A percentile compares a stretch with the other conserved stretches of the same genome.
Evolutionary conservation across 345 rosid species (phyloP).

Genomic region (Sapria himalayana): DNA sequence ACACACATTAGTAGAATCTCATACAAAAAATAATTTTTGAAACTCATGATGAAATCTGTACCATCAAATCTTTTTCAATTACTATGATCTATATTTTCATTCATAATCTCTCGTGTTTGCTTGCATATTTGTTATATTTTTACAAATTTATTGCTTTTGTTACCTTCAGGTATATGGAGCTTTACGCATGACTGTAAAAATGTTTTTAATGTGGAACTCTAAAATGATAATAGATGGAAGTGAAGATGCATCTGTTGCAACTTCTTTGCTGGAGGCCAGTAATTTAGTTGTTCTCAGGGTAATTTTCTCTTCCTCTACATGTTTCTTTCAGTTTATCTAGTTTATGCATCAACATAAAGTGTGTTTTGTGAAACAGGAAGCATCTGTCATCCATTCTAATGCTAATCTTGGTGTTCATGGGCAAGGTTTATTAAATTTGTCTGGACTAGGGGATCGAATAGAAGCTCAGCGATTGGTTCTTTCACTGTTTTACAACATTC

Average conservation of each 20-base stretch:
- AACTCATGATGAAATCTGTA: too few relatives aligned
- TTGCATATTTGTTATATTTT: too few relatives aligned
- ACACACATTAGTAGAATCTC: too few relatives aligned
- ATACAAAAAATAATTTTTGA: too few relatives aligned
- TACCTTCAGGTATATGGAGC: slow-evolving; percentile 80
- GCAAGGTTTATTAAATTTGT: slow-evolving; percentile 82
- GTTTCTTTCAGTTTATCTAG: too few relatives aligned
- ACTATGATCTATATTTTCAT: too few relatives aligned
- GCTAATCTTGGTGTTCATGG: slow-evolving; percentile 96
- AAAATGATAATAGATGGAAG: slow-evolving; percentile 77
- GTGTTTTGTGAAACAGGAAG: slow-evolving; percentile 30
- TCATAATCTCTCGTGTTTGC: too few relatives aligned
- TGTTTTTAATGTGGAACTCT: slow-evolving; percentile 95
- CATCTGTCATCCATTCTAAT: slow-evolving; percentile 82
- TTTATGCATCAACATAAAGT: too few relatives aligned
- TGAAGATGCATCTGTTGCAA: slow-evolving; percentile 54
- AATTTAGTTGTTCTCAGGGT: slow-evolving; percentile 87
- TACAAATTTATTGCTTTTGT: slow-evolving; percentile 6
- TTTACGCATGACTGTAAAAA: slow-evolving; percentile 82
- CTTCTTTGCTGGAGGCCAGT: slow-evolving; percentile 86
- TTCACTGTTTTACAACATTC: slow-evolving; percentile 72
- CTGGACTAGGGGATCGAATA: slow-evolving; percentile 76
- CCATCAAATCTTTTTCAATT: too few relatives aligned
- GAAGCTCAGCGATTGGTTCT: slow-evolving; percentile 94
- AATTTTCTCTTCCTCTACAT: slow-evolving; percentile 9